Evolutionary conservation across 75 land plant species (phyloP), one percentile per base, ranked within the genome.

Genomic region (Cupressus sempervirens): DNA sequence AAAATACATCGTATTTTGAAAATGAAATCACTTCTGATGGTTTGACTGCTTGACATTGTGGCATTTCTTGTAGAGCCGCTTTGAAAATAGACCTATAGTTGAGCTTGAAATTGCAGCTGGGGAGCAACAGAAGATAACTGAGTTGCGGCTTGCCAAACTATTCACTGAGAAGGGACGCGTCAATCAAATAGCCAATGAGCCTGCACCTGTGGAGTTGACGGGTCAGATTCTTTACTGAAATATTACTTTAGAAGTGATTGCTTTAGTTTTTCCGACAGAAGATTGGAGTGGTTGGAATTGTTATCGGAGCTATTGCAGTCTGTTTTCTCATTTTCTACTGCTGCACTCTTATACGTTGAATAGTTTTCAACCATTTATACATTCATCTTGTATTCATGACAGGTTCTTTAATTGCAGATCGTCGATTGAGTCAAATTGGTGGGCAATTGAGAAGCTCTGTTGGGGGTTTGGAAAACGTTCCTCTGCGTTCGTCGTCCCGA

Each of bases 71-170:
- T 88, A 97, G 99, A 90, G 67, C 70, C 93, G 98, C 4, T 92
- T 90, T 50, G 20, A 40, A 32, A 94, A 94, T 80, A 92, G 95
- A 87, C 98, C 98, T 4, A 92, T 96, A 46, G 93, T 92, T 43
- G 98, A 97, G 85, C 89, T 97, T 62, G 93, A 96, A 83, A 88
- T 87, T 83, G 99, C 99, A 76, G 95, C 92, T 32, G 72, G 87
- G 58, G 99, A 97, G 84, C 94, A 97, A 83, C 93, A 96, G 92
- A 97, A 93, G 86, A 91, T 97, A 67, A 94, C 92, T 48, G 98
- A 97, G 84, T 73, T 96, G 35, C 96, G 99, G 41, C 90, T 97
- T 30, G 88, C 90, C 13, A 94, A 93, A 82, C 96, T 97, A 26
- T 89, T 92, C 72, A 65, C 74, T 11, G 54, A 85, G 9, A 87